Conservation (phyloP, 352 stramenopile species). For the Phytophthora colocasiae region DNA sequence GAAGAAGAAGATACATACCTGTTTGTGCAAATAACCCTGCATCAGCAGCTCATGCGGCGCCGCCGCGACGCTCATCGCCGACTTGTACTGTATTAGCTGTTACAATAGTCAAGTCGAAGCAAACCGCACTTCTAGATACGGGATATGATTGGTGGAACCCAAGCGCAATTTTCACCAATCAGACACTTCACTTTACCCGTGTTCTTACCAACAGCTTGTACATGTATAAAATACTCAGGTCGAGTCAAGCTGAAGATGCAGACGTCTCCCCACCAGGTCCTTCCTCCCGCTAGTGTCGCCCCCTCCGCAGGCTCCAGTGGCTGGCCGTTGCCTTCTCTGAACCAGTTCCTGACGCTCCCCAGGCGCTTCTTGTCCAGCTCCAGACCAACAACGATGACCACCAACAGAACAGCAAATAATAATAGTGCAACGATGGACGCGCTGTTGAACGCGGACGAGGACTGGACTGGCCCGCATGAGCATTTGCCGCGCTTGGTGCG, state of each 20-base stretch:
- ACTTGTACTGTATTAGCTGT: constrained; percentile 8
- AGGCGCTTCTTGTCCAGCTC: constrained; percentile 28
- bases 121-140: neutral
- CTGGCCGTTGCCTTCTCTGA: constrained; percentile 35
- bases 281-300: constrained; percentile 3
- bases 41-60: constrained; percentile 61
- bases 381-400: neutral
- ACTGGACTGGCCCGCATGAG: constrained; percentile 6
- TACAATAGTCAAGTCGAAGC: constrained; percentile 7
- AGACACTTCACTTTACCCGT: too few relatives aligned
- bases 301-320: constrained; percentile 8
- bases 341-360: constrained; percentile 44
- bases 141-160: too few relatives aligned
- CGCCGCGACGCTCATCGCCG: constrained; percentile 51
- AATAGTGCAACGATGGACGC: constrained; percentile 15
- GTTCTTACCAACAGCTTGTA: neutral
- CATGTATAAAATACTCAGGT: too few relatives aligned
- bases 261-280: constrained; percentile 9
- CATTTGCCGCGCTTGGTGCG: constrained; percentile 16
- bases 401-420: constrained; percentile 1
- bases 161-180: neutral
- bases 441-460: constrained; percentile 36
- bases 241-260: constrained; percentile 26
- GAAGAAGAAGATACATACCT: constrained; percentile 37
- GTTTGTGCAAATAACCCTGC: constrained; percentile 89